These are phyloP conservation scores for Penicillium diatomitis DNA, from an alignment of 495 filamentous ascomycete species.

Conservation along the genomic window DNA sequence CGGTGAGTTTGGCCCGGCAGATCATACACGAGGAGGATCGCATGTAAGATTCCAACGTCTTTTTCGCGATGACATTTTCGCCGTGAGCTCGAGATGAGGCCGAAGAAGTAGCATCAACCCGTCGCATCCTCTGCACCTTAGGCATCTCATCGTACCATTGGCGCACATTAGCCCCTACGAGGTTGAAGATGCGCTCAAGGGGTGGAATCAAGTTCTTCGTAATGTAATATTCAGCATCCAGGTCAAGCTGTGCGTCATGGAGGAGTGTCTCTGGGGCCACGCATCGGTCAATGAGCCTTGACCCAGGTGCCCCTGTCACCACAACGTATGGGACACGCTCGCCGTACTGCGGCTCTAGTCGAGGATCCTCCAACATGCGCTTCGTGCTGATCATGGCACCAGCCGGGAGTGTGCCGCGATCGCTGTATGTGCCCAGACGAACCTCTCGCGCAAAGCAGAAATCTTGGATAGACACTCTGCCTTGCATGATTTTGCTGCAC, in stretches of 20 bases:
- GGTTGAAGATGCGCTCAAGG: constrained; percentile 91
- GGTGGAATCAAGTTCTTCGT: constrained; percentile 91
- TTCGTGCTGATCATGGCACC: constrained; percentile 80
- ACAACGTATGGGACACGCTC: constrained; percentile 95
- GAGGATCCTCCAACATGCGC: constrained; percentile 75
- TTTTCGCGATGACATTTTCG: constrained; percentile 10
- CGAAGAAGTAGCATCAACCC: constrained; percentile 30
- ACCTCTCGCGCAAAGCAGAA: constrained; percentile 94
- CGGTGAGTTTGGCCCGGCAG: constrained; percentile 59
- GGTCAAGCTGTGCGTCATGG: constrained; percentile 59
- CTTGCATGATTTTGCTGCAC: constrained; percentile 88
- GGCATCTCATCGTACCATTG: constrained; percentile 97
- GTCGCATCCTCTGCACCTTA: constrained; percentile 66
- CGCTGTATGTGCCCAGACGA: constrained; percentile 81
- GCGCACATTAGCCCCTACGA: constrained; percentile 86
- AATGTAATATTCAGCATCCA: constrained; percentile 98
- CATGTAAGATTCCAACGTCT: constrained; percentile 73
- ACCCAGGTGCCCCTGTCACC: constrained; percentile 75
- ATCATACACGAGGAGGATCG: constrained; percentile 67
- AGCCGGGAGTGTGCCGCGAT: constrained; percentile 67
- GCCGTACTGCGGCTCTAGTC: constrained; percentile 87
- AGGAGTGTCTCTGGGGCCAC: constrained; percentile 81
- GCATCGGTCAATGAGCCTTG: constrained; percentile 80
- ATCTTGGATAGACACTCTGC: constrained; percentile 81
- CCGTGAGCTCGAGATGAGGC: not conserved